These are phyloP conservation scores for Endoconidiophora polonica DNA, from an alignment of 2,329 filamentous ascomycete genomes.

Conservation along the genomic window DNA sequence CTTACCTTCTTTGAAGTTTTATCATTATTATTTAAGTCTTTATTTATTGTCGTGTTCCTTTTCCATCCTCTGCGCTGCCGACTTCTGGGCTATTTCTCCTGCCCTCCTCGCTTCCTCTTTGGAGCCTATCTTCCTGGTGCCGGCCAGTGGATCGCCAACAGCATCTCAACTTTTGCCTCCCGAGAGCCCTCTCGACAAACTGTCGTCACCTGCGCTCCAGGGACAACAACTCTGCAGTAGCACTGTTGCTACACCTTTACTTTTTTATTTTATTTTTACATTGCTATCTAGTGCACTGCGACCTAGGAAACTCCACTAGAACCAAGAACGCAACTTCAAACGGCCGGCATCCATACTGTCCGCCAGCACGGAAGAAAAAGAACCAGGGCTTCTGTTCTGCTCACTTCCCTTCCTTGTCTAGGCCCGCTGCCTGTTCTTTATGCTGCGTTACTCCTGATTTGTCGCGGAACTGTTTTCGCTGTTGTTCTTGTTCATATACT, in stretches of 20 bases:
- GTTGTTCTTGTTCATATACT: not conserved
- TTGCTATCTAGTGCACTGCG: no score
- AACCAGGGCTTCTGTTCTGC: no score
- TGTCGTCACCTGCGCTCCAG: not conserved
- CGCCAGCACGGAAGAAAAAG: no score
- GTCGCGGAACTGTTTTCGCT: conserved; percentile 6
- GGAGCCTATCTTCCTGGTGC: not conserved
- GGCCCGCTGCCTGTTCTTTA: not conserved
- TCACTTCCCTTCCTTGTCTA: no score
- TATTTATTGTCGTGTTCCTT: not conserved
- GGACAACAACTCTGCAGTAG: no score
- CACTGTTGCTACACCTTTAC: no score
- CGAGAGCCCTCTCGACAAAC: not conserved
- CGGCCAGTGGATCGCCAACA: no score
- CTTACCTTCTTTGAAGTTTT: not conserved
- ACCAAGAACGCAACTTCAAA: no score
- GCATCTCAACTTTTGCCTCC: not conserved
- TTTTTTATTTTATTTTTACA: no score
- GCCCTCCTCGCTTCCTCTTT: not conserved
- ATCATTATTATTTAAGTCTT: not conserved
- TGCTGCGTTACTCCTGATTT: conserved; percentile 1
- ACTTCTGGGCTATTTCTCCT: not conserved
- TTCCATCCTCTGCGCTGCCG: not conserved
- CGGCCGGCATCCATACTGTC: no score
- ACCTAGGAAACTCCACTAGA: no score